Evolutionary conservation across 352 stramenopile genomes (phyloP).

Genomic region (Globisporangium barbulae): DNA sequence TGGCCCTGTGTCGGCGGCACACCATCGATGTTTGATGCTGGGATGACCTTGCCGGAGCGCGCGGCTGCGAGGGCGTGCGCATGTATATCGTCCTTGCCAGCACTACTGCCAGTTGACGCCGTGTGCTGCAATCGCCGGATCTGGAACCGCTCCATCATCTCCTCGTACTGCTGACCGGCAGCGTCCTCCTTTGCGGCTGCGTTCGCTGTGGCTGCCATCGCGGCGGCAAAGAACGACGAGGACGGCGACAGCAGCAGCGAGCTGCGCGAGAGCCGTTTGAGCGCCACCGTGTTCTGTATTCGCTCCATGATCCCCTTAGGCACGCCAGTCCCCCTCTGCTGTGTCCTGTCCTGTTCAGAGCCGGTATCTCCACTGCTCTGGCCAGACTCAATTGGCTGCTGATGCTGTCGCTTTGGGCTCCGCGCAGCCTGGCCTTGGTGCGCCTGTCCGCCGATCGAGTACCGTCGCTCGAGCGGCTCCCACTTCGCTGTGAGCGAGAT

Average conservation of each 20-base stretch:
- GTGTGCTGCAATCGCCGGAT: conserved; percentile 26
- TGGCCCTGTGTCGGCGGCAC: background rate
- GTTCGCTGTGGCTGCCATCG: background rate
- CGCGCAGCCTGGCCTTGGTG: background rate
- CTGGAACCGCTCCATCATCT: conserved; percentile 57
- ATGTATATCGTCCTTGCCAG: background rate
- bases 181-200: background rate
- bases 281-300: background rate
- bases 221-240: background rate
- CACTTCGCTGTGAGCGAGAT: background rate
- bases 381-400: background rate
- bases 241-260: background rate
- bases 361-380: background rate
- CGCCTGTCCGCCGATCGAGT: background rate
- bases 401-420: background rate
- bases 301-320: background rate
- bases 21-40: background rate
- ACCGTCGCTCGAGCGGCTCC: conserved; percentile 1
- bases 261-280: conserved; percentile 6
- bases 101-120: background rate
- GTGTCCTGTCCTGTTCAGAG: background rate
- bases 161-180: conserved; percentile 29
- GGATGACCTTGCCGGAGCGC: background rate
- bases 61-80: no score
- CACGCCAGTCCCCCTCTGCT: background rate